Base-by-base conservation (phyloP, 345 rosid genomes). In the Gossypium rotundifolium region DNA sequence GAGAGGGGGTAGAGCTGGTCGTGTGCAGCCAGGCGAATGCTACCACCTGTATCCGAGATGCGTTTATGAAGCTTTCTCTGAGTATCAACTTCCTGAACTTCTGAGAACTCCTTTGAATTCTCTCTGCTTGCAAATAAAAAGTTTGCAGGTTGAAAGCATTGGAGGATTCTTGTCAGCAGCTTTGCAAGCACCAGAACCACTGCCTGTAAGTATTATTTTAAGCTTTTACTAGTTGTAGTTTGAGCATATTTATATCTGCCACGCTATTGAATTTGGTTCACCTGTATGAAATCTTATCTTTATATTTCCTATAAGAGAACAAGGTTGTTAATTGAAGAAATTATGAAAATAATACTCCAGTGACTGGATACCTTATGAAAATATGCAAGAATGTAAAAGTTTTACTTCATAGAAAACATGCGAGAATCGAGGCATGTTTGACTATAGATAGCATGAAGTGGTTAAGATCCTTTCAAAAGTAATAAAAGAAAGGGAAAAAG, bases 1-100 rank as follows among this genome's bases (percentile, higher is more conserved):
- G 99, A 84, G 98, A 85, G 89, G 85, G 80, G 98, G 99, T 66
- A 87, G 99, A 82, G 99, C 98, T 76, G 99, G 99, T 72, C 98
- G 98, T 75, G 92, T 95, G 67, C 92, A 88, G 81, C 89, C 97
- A 44, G 98, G 99, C 3, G 96, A 90, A 83, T 93, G 99, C 78
- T 95, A 91, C 81, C 99, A 95, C 79, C 82, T 95, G 2, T 95
- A 95, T 73, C 99, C 99, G 20, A 84, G 82, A 79, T 91, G 97
- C 65, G 93, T 91, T 67, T 95, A 90, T 82, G 98, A 91, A 54
- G 97, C 99, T 75, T 95, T 95, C 83, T 83, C 97, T 44, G 97
- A 95, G 74, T 93, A 93, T 87, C 98, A 95, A 84, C 98, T 95
- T 81, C 99, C 98, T 10, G 99, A 95, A 75, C 98, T 95, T 81